These are phyloP conservation scores for Wickerhamiella azyma DNA, from an alignment of 805 yeast species.

Conservation along the genomic window DNA sequence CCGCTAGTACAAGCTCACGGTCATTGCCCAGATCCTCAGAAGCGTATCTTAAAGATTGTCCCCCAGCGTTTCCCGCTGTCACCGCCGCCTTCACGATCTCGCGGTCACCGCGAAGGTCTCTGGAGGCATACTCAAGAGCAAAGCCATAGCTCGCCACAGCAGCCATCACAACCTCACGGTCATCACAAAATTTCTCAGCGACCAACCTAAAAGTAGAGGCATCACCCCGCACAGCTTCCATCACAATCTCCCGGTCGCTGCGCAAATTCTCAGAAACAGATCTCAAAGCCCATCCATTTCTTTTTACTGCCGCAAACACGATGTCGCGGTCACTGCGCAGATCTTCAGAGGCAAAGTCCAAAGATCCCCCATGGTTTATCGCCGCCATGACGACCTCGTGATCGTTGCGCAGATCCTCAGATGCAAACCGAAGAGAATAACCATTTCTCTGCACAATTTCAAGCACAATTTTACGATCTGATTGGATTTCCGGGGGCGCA, in stretches of 20 bases:
- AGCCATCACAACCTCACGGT: conserved; percentile 3
- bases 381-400: neutral
- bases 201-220: too few relatives aligned
- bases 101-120: neutral
- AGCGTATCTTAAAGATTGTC: neutral
- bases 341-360: neutral
- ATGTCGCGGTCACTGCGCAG: neutral
- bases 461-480: too few relatives aligned
- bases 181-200: neutral
- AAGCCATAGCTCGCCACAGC: neutral
- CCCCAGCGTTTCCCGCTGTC: too few relatives aligned
- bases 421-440: too few relatives aligned
- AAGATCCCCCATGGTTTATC: neutral
- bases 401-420: neutral
- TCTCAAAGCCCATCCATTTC: too few relatives aligned
- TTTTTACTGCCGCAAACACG: neutral
- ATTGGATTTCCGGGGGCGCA: too few relatives aligned
- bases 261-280: too few relatives aligned
- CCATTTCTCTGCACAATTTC: too few relatives aligned
- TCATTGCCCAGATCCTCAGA: neutral
- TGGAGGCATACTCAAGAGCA: neutral
- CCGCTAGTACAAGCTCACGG: neutral
- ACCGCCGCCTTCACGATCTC: conserved; percentile 5
- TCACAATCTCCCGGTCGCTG: too few relatives aligned
- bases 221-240: too few relatives aligned